Percentiles rank a stretch among this genome's conserved stretches.
Evolutionary conservation across 2,329 filamentous ascomycete genomes (phyloP).

Genomic region (Daldinia sp.): DNA sequence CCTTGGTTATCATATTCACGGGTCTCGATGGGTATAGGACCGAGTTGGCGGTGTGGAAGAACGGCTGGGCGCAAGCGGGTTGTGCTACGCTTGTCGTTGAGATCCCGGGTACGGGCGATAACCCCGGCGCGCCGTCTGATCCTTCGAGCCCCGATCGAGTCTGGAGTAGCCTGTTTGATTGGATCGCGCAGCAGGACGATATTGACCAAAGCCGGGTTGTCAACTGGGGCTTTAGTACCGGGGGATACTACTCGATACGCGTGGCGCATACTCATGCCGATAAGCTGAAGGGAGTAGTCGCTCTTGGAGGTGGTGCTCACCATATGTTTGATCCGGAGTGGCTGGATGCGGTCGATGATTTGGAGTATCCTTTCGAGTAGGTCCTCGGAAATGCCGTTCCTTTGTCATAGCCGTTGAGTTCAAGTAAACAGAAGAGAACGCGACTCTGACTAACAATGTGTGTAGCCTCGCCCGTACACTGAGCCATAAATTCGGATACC

Average conservation of each 20-base stretch:
- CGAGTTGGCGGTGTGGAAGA: slow-evolving; percentile 48
- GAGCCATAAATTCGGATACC: slow-evolving; percentile 43
- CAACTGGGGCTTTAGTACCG: slow-evolving; percentile 66
- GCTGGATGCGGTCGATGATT: slow-evolving; percentile 61
- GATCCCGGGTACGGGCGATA: slow-evolving; percentile 66
- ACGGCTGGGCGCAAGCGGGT: slow-evolving; percentile 50
- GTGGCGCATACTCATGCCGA: slow-evolving; percentile 64
- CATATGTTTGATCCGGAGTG: slow-evolving; percentile 65
- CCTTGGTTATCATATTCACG: slow-evolving; percentile 43
- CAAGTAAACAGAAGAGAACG: not conserved
- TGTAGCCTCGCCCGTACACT: slow-evolving; percentile 42
- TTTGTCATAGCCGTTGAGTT: not conserved
- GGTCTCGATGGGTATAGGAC: slow-evolving; percentile 46
- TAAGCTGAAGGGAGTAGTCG: slow-evolving; percentile 59
- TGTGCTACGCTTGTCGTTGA: slow-evolving; percentile 61
- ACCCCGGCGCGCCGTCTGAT: slow-evolving; percentile 57
- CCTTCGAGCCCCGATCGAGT: slow-evolving; percentile 60
- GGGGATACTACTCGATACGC: slow-evolving; percentile 66
- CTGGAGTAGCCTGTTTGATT: slow-evolving; percentile 62
- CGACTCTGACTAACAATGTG: slow-evolving; percentile 3
- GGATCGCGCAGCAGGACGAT: slow-evolving; percentile 55
- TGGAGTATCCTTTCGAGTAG: slow-evolving; percentile 68
- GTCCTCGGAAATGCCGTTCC: slow-evolving; percentile 5
- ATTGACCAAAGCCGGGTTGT: slow-evolving; percentile 59
- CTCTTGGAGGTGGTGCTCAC: slow-evolving; percentile 64